phyloP scores from a whole-genome alignment of 352 stramenopile species.

The Pythium phragmitis region DNA sequence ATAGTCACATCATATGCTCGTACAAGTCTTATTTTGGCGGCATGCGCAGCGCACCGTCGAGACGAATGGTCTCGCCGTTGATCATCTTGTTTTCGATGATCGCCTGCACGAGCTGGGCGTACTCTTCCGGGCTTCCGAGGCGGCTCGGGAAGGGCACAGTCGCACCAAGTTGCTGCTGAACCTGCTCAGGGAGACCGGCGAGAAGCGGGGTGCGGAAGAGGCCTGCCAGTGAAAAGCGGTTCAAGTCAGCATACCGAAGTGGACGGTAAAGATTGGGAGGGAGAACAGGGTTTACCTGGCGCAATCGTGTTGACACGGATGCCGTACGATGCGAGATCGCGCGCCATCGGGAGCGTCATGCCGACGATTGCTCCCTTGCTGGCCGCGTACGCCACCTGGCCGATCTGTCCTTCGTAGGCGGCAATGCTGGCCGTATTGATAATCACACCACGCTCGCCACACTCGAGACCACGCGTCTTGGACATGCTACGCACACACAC shows the following conservation, averaged over 20 bases:
- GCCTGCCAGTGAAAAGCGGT: constrained; percentile 37
- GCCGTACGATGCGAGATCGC: constrained; percentile 91
- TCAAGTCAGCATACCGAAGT: background rate
- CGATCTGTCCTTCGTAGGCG: constrained; percentile 97
- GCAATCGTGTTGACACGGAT: constrained; percentile 98
- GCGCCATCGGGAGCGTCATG: constrained; percentile 96
- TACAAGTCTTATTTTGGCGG: constrained; percentile 67
- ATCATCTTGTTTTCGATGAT: constrained; percentile 99
- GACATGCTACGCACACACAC: constrained; percentile 69
- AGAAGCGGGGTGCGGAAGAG: constrained; percentile 97
- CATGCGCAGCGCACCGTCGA: constrained; percentile 98
- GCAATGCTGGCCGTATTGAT: constrained; percentile 99
- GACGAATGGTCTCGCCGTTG: constrained; percentile 97
- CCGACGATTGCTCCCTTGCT: constrained; percentile 96
- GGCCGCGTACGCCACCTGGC: constrained; percentile 96
- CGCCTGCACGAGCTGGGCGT: constrained; percentile 91
- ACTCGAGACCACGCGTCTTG: constrained; percentile 57
- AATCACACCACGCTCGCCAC: constrained; percentile 94
- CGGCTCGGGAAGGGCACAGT: constrained; percentile 96
- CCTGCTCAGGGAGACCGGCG: constrained; percentile 92
- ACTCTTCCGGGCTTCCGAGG: constrained; percentile 95
- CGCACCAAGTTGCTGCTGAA: constrained; percentile 91
- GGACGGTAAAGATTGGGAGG: too few relatives aligned
- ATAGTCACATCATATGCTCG: background rate
- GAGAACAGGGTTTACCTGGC: constrained; percentile 46